These are phyloP conservation scores for Pyrrhoderma lamaoense DNA, from an alignment of 1,284 basidiomycete species.

Conservation along the genomic window DNA sequence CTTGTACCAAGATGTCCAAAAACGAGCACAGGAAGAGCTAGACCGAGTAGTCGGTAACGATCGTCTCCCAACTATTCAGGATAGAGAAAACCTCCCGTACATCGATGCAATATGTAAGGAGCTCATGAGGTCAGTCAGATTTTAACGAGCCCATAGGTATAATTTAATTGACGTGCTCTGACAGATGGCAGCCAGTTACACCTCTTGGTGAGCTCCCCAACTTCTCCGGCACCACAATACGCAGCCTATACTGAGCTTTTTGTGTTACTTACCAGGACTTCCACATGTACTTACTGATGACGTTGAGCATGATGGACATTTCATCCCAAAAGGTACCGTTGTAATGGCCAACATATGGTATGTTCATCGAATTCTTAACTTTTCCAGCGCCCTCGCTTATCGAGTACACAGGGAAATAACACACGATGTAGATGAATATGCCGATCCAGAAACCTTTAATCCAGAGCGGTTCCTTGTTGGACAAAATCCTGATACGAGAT, in stretches of 20 bases:
- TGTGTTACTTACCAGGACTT: slow-evolving; percentile 5
- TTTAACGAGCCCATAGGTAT: neutral
- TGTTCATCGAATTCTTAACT: neutral
- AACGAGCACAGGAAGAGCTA: slow-evolving; percentile 30
- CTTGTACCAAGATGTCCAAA: slow-evolving; percentile 30
- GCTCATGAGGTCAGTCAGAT: slow-evolving; percentile 35
- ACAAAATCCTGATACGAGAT: slow-evolving; percentile 7
- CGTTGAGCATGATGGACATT: slow-evolving; percentile 5
- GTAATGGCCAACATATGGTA: slow-evolving; percentile 28
- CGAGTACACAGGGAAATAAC: neutral
- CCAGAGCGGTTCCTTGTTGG: slow-evolving; percentile 24
- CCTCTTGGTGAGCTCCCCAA: slow-evolving; percentile 18
- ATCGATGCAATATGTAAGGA: slow-evolving; percentile 31
- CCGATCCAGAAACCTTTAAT: slow-evolving; percentile 24
- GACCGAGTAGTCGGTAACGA: slow-evolving; percentile 29
- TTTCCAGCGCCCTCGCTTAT: too few species aligned
- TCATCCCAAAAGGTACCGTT: slow-evolving; percentile 21
- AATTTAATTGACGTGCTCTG: neutral
- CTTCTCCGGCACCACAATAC: neutral
- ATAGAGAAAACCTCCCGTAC: slow-evolving; percentile 30
- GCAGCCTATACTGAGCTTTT: too few species aligned
- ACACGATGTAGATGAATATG: slow-evolving; percentile 14
- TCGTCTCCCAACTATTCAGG: slow-evolving; percentile 30
- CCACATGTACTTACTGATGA: slow-evolving; percentile 8
- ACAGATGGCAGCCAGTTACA: slow-evolving; percentile 19